phyloP scores from a whole-genome alignment of 2,329 filamentous ascomycete genomes.

The Pseudocercospora macadamiae region DNA sequence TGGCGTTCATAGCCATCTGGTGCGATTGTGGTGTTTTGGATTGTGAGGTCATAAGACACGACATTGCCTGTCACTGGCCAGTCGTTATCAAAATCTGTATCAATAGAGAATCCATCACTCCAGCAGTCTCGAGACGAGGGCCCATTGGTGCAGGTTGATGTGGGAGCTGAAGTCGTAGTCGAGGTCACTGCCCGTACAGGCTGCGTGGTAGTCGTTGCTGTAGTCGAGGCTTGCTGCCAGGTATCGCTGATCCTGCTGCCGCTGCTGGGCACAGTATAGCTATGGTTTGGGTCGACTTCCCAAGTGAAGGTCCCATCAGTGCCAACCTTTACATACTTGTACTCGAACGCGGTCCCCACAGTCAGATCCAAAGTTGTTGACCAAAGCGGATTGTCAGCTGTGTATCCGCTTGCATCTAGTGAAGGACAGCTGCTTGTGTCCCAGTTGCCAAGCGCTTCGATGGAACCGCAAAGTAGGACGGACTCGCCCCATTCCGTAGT shows the following conservation, averaged over 20 bases:
- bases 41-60: conserved; percentile 40
- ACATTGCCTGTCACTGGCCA: conserved; percentile 39
- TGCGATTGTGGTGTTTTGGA: conserved; percentile 49
- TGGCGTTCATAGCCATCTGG: conserved; percentile 42
- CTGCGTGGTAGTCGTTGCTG: conserved; percentile 11
- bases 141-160: conserved; percentile 35
- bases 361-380: conserved; percentile 57
- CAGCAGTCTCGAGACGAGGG: conserved; percentile 35
- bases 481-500: conserved; percentile 64
- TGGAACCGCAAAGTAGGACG: conserved; percentile 66
- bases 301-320: conserved; percentile 60
- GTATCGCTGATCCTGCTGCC: conserved; percentile 43
- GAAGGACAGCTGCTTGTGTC: conserved; percentile 55
- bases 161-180: conserved; percentile 23
- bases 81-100: conserved; percentile 40
- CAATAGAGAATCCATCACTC: conserved; percentile 33
- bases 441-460: conserved; percentile 65
- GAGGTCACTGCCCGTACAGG: conserved; percentile 11
- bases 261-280: conserved; percentile 44
- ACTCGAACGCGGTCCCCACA: conserved; percentile 56
- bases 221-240: conserved; percentile 38
- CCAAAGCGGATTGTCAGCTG: conserved; percentile 64
- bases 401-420: conserved; percentile 64
- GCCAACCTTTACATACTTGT: conserved; percentile 67
- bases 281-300: conserved; percentile 62